phyloP scores from a whole-genome alignment of 371 early-diverging fungal species.

The Furculomyces boomerangus region DNA sequence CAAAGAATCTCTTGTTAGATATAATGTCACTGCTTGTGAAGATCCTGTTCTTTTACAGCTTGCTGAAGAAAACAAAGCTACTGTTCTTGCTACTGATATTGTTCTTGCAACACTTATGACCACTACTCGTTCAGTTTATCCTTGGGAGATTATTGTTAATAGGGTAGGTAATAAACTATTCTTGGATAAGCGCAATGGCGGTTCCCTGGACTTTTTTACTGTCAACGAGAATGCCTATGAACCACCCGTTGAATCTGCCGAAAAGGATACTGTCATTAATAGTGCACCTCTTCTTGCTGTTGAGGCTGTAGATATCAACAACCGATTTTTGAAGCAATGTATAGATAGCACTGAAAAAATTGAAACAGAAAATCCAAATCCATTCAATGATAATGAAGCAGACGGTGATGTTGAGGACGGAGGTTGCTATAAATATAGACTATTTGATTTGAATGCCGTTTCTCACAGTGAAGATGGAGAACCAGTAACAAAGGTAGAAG shows the following conservation, averaged over 20 bases:
- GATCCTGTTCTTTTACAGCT: constrained; percentile 26
- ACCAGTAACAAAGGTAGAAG: constrained; percentile 5
- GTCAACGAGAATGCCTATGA: constrained; percentile 92
- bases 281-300: constrained; percentile 61
- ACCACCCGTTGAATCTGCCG: constrained; percentile 66
- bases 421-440: constrained; percentile 76
- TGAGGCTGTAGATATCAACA: constrained; percentile 82
- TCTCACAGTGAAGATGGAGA: constrained; percentile 27
- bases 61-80: constrained; percentile 39
- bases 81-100: constrained; percentile 79
- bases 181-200: constrained; percentile 82
- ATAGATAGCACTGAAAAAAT: constrained; percentile 27
- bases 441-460: constrained; percentile 37
- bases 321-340: constrained; percentile 71
- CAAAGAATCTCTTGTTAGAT: constrained; percentile 44
- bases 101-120: constrained; percentile 86
- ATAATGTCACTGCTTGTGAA: constrained; percentile 52
- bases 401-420: constrained; percentile 53
- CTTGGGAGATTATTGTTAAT: constrained; percentile 90
- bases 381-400: constrained; percentile 45
- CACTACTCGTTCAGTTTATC: constrained; percentile 73
- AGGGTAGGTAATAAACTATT: constrained; percentile 69
- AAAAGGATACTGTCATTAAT: constrained; percentile 73
- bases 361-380: constrained; percentile 48
- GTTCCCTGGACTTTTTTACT: constrained; percentile 54